phyloP scores from a whole-genome alignment of 2,329 filamentous ascomycete genomes.

The Lizonia empirigonia region DNA sequence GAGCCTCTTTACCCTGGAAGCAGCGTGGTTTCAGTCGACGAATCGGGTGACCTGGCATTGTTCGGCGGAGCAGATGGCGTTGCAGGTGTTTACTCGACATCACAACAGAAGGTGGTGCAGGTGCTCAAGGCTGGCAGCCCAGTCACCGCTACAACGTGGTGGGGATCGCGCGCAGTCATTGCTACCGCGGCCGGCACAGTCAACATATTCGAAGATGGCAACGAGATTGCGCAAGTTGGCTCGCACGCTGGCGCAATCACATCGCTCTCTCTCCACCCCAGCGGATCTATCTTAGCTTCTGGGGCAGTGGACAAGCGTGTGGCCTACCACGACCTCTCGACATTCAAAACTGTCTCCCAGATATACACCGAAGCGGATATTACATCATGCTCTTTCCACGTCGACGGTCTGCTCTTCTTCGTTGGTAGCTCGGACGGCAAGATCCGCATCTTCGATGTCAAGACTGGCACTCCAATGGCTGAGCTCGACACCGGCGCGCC shows the following conservation, averaged over 20 bases:
- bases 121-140: constrained; percentile 67
- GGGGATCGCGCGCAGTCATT: constrained; percentile 70
- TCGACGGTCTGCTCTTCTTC: constrained; percentile 92
- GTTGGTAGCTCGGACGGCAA: constrained; percentile 79
- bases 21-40: constrained; percentile 63
- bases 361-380: constrained; percentile 80
- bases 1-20: constrained; percentile 66
- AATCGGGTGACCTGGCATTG: constrained; percentile 68
- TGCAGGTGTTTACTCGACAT: constrained; percentile 78
- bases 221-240: constrained; percentile 71
- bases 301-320: constrained; percentile 92
- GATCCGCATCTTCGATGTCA: constrained; percentile 88
- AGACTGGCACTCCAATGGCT: constrained; percentile 75
- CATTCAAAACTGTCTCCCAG: constrained; percentile 72
- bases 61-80: constrained; percentile 76
- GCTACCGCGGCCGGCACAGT: constrained; percentile 77
- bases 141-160: constrained; percentile 71
- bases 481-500: constrained; percentile 70
- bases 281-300: constrained; percentile 81
- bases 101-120: constrained; percentile 74
- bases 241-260: constrained; percentile 84
- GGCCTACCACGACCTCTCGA: constrained; percentile 80
- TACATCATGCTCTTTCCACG: constrained; percentile 84
- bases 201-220: constrained; percentile 77
- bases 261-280: constrained; percentile 79